These are phyloP conservation scores for Pueraria montana DNA, from an alignment of 306 rosid species.

Conservation along the genomic window DNA sequence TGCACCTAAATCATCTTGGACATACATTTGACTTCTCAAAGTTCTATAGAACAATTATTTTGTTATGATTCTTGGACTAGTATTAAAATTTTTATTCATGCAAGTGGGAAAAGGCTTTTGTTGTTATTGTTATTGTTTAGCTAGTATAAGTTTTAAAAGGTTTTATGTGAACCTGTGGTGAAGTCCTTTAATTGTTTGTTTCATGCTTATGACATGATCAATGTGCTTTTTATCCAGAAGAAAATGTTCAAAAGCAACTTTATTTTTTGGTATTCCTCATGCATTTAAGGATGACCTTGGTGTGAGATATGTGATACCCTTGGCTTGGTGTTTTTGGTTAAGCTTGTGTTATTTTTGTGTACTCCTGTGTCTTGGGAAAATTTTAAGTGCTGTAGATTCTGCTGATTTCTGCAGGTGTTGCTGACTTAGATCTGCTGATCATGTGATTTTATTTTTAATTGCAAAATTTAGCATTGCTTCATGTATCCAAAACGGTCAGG, in stretches of 20 bases:
- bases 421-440: slow-evolving; percentile 30
- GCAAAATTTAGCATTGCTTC: slow-evolving; percentile 43
- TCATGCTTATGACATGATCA: not conserved
- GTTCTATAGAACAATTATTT: not conserved
- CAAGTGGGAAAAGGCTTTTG: not conserved
- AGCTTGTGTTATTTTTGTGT: slow-evolving; percentile 20
- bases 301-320: slow-evolving; percentile 3
- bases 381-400: slow-evolving; percentile 28
- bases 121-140: not conserved
- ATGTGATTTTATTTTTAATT: slow-evolving; percentile 39
- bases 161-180: slow-evolving; percentile 6
- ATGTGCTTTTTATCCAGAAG: slow-evolving; percentile 3
- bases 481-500: slow-evolving; percentile 82
- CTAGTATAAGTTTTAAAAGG: not conserved
- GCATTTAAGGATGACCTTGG: slow-evolving; percentile 25
- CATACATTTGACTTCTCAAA: slow-evolving; percentile 14
- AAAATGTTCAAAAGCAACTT: not conserved
- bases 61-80: not conserved
- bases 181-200: not conserved
- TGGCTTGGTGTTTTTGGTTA: slow-evolving; percentile 17
- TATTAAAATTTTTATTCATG: slow-evolving; percentile 12
- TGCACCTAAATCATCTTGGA: not conserved
- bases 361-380: slow-evolving; percentile 10
- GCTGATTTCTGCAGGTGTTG: slow-evolving; percentile 53
- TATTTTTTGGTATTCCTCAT: not conserved